Base-by-base conservation (phyloP, 768 basidiomycete genomes). In the Mycena vitilis region DNA sequence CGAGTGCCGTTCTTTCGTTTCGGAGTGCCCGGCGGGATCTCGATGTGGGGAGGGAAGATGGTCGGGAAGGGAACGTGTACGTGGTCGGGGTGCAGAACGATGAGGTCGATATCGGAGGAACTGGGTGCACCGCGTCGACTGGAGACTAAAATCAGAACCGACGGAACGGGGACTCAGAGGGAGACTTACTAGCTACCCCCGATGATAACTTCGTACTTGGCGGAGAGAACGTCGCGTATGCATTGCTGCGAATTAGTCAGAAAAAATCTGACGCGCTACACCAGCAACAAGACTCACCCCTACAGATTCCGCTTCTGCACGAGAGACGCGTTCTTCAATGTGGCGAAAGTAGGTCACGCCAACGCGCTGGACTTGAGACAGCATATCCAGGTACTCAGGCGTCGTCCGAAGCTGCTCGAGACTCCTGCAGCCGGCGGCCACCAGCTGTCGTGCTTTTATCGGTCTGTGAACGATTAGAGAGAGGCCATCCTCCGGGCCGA, bases 121-220 rank as follows among this genome's bases (percentile, higher is more conserved):
- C 76, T 73, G 9, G 69, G 4, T 8, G 75, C 69, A 30, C 83
- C 84, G 45, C 90, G 86, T 20, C 90, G 87, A 70, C 90, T 88
- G 60, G 30, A 13, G 4, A 62, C 37, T 38, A 56, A 38, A n/a
- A 40, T 30, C 51, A 66, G 10, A 70, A 42, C 20, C 44, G 47
- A 34, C 13, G 22, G 64, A n/a, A 12, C 20, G 2, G 12, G 40
- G 25, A 42, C 34, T 58, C 42, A 59, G 8, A 18, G 15, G 18
- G 22, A 10, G 16, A 77, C 90, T 75, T 73, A 91, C 90, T 89
- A 88, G 77, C 81, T 82, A 12, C 89, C 90, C 0, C 81, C 82
- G n/a, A 88, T 72, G 37, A 83, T 73, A 20, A 87, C 69, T 65
- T 88, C 86, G 69, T 84, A 88, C 52, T 82, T 84, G 22, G 81